Evolutionary conservation across 176 grass and related monocot species (phyloP), one percentile per base, ranked within the genome.

Genomic region (Tillandsia leiboldiana): DNA sequence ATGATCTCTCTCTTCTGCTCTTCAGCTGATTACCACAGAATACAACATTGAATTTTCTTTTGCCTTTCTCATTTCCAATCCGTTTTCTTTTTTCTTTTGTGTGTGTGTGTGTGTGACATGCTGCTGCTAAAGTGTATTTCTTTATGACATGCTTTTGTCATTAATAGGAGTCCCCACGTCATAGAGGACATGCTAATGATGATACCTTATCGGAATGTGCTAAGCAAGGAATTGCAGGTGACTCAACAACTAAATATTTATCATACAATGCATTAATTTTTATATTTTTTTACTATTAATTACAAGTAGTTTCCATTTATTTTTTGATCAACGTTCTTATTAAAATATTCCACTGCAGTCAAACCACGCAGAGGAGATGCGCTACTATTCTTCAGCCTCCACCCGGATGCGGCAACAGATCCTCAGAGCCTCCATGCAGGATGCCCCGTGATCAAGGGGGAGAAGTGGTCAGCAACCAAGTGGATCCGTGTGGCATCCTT

Each of bases 401-500:
- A 27, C 12, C 82, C 90, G 6, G 87, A 93, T 75, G 71, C 82
- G 22, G 72, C 81, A 47, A 79, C 82, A 4, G 94, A 99, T 49
- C 17, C 84, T 53, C 59, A 26, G 69, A 93, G 89, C 72, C 90
- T 99, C 17, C 94, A 99, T n/a, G 87, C 82, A 26, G 90, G 90
- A 24, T 99, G 94, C 27, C 66, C 82, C 1, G 82, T 97, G 22
- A 74, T 90, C 75, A 86, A 93, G 48, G 89, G 94, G 2, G 94
- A 97, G 82, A 93, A 93, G 71, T 97, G 89, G 94, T 86, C 77
- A 0, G 94, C 94, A 28, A 97, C 89, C 6, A 97, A 97, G 63
- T 97, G 94, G 94, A 87, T 97, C 28, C 89, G 73, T 0, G 86
- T 90, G 14, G 86, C 82, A 69, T 97, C 84, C 0, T 97, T 90